Percentiles rank a stretch among this genome's conserved stretches.
These are phyloP conservation scores for Auriscalpium orientale DNA, from an alignment of 768 basidiomycete genomes.

Conservation along the genomic window DNA sequence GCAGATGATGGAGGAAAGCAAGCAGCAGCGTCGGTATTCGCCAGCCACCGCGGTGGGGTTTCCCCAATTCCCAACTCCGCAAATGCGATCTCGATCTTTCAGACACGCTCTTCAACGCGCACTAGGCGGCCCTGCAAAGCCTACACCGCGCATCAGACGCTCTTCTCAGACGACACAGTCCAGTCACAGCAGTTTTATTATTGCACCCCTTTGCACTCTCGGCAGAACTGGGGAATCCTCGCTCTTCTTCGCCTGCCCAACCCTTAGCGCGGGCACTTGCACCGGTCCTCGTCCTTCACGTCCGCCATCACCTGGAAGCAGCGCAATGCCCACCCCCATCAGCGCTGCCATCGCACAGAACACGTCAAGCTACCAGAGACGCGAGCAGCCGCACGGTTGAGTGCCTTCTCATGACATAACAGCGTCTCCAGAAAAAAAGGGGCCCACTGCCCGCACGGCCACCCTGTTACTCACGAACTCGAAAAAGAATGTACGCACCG, in stretches of 20 bases:
- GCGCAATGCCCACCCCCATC: background rate
- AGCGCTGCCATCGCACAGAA: background rate
- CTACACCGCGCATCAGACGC: too few relatives aligned
- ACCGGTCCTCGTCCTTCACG: conserved; percentile 44
- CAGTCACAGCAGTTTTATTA: too few relatives aligned
- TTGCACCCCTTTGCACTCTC: background rate
- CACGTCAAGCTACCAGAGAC: background rate
- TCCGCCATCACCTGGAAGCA: conserved; percentile 37
- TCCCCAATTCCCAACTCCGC: background rate
- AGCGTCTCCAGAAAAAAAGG: background rate
- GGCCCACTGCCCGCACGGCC: background rate
- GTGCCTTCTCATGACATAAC: conserved; percentile 4
- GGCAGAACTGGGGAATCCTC: background rate
- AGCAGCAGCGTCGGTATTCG: background rate
- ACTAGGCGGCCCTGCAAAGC: too few relatives aligned
- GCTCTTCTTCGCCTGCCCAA: background rate
- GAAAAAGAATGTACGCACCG: conserved; percentile 5
- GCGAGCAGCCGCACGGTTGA: background rate
- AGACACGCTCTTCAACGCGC: too few relatives aligned
- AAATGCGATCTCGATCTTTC: too few relatives aligned
- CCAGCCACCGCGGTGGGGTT: background rate
- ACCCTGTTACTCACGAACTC: background rate
- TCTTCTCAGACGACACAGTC: too few relatives aligned
- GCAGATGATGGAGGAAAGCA: background rate
- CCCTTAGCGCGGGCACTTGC: conserved; percentile 29